These are phyloP conservation scores for Tarenaya hassleriana DNA, from an alignment of 345 rosid species.

Conservation along the genomic window DNA sequence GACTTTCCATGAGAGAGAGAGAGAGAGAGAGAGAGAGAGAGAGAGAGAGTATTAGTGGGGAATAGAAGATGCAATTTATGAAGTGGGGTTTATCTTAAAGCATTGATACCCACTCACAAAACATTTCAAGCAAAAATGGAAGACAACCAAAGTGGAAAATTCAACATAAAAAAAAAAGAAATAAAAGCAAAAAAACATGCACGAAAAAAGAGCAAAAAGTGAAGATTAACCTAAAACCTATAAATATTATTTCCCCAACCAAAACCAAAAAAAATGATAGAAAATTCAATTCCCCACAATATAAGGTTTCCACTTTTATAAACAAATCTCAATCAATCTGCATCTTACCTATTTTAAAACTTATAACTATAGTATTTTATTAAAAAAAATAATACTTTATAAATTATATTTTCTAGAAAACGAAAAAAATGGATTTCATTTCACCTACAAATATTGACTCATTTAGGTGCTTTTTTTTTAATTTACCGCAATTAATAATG, in stretches of 20 bases:
- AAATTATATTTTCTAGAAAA: no score
- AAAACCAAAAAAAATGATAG: no score
- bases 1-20: neutral
- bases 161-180: neutral
- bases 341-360: no score
- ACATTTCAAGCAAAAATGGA: slow-evolving; percentile 9
- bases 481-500: slow-evolving; percentile 16
- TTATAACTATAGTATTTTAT: no score
- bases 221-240: no score
- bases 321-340: no score
- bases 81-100: slow-evolving; percentile 17
- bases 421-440: neutral
- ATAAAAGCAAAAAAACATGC: slow-evolving; percentile 3
- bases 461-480: no score
- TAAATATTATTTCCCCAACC: no score
- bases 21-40: slow-evolving; percentile 13
- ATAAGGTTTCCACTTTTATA: no score
- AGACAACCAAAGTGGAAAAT: slow-evolving; percentile 6
- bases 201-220: no score
- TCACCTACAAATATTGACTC: slow-evolving; percentile 24
- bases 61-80: slow-evolving; percentile 17
- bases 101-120: slow-evolving; percentile 20
- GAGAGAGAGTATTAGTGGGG: slow-evolving; percentile 24
- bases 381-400: no score
- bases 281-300: no score